Base-by-base conservation (phyloP, 2,329 filamentous ascomycete genomes). In the Colletotrichum sidae region DNA sequence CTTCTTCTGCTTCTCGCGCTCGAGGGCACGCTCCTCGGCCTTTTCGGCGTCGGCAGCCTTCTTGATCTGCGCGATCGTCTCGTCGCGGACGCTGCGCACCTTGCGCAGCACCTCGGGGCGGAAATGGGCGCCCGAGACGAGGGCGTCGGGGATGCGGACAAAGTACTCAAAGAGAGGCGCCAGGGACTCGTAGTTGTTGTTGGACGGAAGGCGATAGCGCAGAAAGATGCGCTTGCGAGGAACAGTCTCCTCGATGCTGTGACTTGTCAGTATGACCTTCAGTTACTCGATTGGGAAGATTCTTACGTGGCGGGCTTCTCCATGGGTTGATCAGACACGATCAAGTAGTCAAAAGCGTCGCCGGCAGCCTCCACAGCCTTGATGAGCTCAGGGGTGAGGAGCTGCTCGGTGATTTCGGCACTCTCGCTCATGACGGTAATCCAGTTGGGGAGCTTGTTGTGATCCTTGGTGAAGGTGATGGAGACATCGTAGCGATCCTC, bases 341-440 rank as follows among this genome's bases (percentile, higher is more conserved):
- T 91, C 67, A 99, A 80, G 72, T 94, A 95, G 77, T 98, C 93
- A 69, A 97, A 89, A 53, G 87, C 79, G 67, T 95, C 91, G 37
- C 95, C 95, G 6, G 93, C 93, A 56, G 90, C 80, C 73, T 91
- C 86, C 69, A 97, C 84, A 13, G 92, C 94, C 73, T 91, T 88
- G 78, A 93, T 86, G 42, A 99, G 85, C 72, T 98, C 95, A n/a
- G 91, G 86, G 4, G 93, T 97, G 55, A 99, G 86, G 70, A 99
- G 83, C 7, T 88, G 84, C 50, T 97, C 92, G 11, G 94, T 97
- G 72, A 99, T 90, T 80, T 98, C 96, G 64, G 94, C 94, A 79
- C 90, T 97, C 84, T 99, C 96, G 75, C 90, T 96, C 96, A 99
- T 98, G 74, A 97, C 88, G 11, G 93, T 97, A 60, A 91, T 84